Percentiles rank a stretch among this genome's conserved stretches.
Conservation (phyloP, 139 green algal species). For the Ulvella scutata region DNA sequence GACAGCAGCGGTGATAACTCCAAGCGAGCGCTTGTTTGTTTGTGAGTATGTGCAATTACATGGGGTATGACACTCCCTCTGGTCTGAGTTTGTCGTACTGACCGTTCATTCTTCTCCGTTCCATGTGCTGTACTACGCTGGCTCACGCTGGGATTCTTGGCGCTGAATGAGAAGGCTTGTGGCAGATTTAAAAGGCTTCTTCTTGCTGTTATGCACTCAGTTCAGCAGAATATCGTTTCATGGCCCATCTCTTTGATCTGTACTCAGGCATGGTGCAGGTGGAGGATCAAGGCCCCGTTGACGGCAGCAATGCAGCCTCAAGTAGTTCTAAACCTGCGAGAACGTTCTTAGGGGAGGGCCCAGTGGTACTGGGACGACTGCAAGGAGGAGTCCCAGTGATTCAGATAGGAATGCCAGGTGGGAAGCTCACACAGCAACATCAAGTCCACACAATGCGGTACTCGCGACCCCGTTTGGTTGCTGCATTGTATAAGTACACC, state of each 20-base stretch:
- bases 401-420: background rate
- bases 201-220: background rate
- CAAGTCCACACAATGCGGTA: no score
- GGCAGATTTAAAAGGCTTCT: background rate
- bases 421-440: no score
- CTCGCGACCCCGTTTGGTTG: no score
- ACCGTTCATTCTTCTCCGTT: background rate
- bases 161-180: background rate
- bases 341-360: background rate
- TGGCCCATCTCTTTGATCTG: background rate
- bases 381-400: background rate
- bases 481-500: no score
- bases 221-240: background rate
- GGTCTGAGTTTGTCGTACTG: background rate
- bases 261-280: background rate
- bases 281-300: background rate
- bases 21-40: background rate
- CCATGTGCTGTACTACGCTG: background rate
- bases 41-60: background rate
- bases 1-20: no score
- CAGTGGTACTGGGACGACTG: background rate
- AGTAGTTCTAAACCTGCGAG: no score
- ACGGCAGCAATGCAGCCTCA: no score
- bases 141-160: background rate
- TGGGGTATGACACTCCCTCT: background rate